phyloP scores from a whole-genome alignment of 2,329 filamentous ascomycete genomes.

The Pseudogymnoascus pannorum region DNA sequence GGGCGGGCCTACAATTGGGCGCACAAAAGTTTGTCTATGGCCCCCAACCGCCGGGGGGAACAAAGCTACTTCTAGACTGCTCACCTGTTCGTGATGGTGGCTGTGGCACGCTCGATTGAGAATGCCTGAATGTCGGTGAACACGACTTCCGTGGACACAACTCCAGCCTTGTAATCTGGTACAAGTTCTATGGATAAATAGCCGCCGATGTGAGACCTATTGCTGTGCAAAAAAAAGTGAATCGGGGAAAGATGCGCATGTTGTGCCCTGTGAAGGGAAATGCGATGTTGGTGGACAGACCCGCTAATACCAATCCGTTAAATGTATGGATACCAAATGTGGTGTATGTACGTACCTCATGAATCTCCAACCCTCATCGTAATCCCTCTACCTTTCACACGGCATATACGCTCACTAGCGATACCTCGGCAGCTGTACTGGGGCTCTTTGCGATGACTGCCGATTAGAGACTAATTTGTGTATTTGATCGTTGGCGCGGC shows the following conservation, averaged over 20 bases:
- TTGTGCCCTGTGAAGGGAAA: not conserved
- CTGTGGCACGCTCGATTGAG: not conserved
- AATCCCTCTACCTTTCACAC: not conserved
- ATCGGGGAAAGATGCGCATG: not conserved
- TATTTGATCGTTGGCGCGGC: not conserved
- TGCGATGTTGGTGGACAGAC: not conserved
- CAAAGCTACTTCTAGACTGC: not conserved
- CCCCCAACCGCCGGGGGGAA: not conserved
- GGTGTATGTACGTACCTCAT: slow-evolving; percentile 4
- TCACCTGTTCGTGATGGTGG: not conserved
- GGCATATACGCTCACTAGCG: not conserved
- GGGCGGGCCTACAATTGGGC: not conserved
- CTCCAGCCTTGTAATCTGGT: too few species aligned
- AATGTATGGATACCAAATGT: not conserved
- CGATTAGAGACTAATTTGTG: not conserved
- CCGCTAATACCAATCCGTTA: not conserved
- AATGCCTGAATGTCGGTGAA: not conserved
- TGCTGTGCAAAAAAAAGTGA: not conserved
- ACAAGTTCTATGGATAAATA: not conserved
- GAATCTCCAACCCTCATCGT: not conserved
- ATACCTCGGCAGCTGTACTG: not conserved
- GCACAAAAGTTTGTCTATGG: not conserved
- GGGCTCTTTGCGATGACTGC: not conserved
- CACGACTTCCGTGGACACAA: not conserved
- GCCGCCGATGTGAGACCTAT: not conserved